Percentiles rank a stretch among this genome's conserved stretches.
Conservation (phyloP, 23 red algal genomes). For the Cyanidioschyzon merolae region DNA sequence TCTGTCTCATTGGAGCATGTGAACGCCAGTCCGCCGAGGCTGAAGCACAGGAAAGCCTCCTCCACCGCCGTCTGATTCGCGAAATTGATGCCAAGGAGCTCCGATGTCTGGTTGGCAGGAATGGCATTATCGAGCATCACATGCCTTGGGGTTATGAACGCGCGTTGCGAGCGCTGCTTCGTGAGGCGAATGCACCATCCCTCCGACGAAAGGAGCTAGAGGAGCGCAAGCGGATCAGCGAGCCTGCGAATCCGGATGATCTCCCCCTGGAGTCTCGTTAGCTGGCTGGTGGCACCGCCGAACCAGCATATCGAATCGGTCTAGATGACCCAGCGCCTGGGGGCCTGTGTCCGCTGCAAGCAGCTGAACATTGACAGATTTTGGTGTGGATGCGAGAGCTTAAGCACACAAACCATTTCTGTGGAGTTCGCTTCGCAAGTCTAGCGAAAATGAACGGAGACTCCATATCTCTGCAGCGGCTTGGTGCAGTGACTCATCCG, state of each 20-base stretch:
- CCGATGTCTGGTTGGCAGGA: constrained; percentile 3
- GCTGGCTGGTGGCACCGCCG: too few species aligned
- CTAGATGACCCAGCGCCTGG: too few species aligned
- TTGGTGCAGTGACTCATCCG: too few species aligned
- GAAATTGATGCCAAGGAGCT: constrained; percentile 2
- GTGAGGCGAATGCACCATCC: background rate
- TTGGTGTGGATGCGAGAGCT: too few species aligned
- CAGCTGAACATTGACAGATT: too few species aligned
- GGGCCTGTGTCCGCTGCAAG: too few species aligned
- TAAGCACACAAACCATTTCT: too few species aligned
- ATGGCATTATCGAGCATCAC: constrained; percentile 8
- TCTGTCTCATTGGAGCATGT: background rate
- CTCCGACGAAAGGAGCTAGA: background rate
- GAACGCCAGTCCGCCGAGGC: background rate
- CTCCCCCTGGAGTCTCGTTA: too few species aligned
- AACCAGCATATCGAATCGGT: too few species aligned
- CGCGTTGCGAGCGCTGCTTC: background rate
- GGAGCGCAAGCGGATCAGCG: background rate
- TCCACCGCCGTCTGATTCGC: background rate
- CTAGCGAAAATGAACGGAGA: too few species aligned
- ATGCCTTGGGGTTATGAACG: constrained; percentile 14
- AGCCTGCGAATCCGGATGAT: background rate
- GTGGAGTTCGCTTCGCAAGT: too few species aligned
- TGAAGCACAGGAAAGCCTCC: background rate
- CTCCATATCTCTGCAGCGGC: too few species aligned